phyloP scores from a whole-genome alignment of 2,329 filamentous ascomycete genomes.

The Penicillium sp. region DNA sequence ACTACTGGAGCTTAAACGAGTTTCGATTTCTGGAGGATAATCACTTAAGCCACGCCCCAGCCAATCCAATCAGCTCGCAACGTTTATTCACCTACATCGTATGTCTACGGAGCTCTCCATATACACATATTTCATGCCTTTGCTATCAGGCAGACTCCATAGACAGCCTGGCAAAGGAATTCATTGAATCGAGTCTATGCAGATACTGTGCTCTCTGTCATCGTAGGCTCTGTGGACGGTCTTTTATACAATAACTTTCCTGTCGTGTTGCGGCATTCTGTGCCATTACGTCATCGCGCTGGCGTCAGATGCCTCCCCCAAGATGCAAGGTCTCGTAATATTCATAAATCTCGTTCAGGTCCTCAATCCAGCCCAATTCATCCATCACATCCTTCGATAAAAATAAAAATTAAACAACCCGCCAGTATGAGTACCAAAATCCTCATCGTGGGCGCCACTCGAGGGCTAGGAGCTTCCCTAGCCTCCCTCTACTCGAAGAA shows the following conservation, averaged over 20 bases:
- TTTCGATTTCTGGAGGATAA: conserved; percentile 1
- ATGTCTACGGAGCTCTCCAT: too few relatives aligned
- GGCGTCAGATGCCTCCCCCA: conserved; percentile 12
- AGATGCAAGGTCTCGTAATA: not conserved
- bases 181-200: too few relatives aligned
- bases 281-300: conserved; percentile 28
- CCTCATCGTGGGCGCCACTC: conserved; percentile 69
- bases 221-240: not conserved
- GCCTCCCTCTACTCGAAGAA: conserved; percentile 60
- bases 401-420: not conserved
- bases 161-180: too few relatives aligned
- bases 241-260: too few relatives aligned
- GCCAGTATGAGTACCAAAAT: conserved; percentile 44
- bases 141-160: too few relatives aligned
- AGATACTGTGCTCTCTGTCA: not conserved
- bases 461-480: conserved; percentile 68
- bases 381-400: not conserved
- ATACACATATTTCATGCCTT: too few relatives aligned
- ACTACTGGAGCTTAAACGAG: not conserved
- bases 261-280: not conserved
- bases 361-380: too few relatives aligned
- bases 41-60: not conserved
- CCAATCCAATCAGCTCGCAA: not conserved
- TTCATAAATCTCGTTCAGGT: too few relatives aligned
- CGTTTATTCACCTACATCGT: too few relatives aligned